phyloP scores from a whole-genome alignment of 139 green algal genomes.

The Parachlorella kessleri region DNA sequence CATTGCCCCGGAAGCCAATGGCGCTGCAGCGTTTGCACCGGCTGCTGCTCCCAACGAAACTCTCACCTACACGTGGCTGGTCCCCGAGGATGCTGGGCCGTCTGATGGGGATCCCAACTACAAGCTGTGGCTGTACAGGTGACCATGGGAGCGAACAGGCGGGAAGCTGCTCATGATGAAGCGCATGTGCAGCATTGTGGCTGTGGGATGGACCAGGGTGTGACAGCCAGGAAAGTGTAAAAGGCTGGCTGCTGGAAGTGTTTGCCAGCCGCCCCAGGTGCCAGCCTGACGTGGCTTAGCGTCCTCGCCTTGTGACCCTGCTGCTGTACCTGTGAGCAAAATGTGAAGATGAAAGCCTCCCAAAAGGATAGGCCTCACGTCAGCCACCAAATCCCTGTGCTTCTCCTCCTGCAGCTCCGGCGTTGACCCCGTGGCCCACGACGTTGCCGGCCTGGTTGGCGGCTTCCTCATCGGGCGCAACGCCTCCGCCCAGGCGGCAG shows the following conservation, averaged over 20 bases:
- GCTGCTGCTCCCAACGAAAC: background rate
- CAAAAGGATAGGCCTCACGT: no score
- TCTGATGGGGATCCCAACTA: background rate
- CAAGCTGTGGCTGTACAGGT: slow-evolving; percentile 46
- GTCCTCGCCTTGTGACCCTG: background rate
- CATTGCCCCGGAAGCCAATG: background rate
- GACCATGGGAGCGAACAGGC: no score
- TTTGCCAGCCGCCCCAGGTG: background rate
- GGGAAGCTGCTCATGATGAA: no score
- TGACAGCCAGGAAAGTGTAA: no score
- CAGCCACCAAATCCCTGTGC: no score
- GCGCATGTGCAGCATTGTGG: no score
- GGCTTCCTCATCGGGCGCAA: slow-evolving; percentile 58
- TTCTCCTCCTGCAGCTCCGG: slow-evolving; percentile 15
- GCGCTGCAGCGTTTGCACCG: background rate
- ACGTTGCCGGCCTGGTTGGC: slow-evolving; percentile 61
- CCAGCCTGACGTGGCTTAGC: background rate
- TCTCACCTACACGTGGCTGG: slow-evolving; percentile 18
- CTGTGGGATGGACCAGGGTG: no score
- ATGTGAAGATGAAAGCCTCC: no score
- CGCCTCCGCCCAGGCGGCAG: background rate
- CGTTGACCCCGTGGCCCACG: slow-evolving; percentile 43
- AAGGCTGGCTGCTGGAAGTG: background rate
- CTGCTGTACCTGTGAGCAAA: no score
- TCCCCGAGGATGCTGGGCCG: slow-evolving; percentile 16